phyloP scores from a whole-genome alignment of 148 eudicot species.

The Amaranthus hypochondriacus region DNA sequence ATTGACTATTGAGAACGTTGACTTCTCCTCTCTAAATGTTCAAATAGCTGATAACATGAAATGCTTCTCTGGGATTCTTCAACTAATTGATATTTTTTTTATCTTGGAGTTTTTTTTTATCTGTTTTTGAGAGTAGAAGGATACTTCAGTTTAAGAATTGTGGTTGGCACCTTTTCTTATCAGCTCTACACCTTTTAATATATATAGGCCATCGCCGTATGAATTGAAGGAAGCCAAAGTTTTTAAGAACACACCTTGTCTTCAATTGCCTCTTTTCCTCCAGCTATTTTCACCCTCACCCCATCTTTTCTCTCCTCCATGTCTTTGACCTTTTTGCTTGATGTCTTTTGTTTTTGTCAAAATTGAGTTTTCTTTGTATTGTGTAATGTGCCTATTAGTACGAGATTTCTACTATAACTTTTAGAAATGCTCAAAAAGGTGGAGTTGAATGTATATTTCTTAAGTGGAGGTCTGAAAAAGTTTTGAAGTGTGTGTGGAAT shows the following conservation, averaged over 20 bases:
- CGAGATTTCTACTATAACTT: background rate
- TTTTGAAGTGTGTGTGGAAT: too few species aligned
- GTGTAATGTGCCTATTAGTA: background rate
- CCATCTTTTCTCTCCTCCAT: background rate
- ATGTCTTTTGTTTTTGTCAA: background rate
- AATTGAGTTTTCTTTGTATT: background rate
- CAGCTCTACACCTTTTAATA: too few species aligned
- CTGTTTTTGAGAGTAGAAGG: background rate
- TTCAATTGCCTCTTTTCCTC: too few species aligned
- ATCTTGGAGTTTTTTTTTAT: background rate
- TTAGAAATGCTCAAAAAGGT: too few species aligned
- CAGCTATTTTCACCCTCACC: background rate
- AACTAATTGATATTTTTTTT: background rate
- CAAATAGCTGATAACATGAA: background rate
- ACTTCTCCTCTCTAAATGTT: background rate
- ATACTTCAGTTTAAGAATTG: background rate
- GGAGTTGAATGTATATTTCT: too few species aligned
- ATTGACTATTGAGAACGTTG: conserved; percentile 8
- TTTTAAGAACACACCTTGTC: too few species aligned
- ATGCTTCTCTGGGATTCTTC: background rate
- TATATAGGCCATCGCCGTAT: too few species aligned
- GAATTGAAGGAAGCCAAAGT: too few species aligned
- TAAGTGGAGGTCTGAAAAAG: too few species aligned
- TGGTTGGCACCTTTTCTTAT: too few species aligned
- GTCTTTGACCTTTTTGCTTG: background rate